Evolutionary conservation across 331 rosid species (phyloP).

Genomic region (Malus hybrid): DNA sequence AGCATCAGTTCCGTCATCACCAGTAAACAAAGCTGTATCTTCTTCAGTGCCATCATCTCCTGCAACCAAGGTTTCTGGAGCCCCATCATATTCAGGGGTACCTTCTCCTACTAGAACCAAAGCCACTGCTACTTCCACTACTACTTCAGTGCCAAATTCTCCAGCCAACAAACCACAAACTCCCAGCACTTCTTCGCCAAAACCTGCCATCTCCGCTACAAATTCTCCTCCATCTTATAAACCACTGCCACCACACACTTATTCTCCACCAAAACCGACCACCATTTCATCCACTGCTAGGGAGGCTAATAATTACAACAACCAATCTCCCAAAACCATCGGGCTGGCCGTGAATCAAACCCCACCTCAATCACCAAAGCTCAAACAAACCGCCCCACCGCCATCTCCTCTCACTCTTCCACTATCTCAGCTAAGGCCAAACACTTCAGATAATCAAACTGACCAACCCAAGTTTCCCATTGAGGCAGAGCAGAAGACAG

Average conservation of each 20-base stretch:
- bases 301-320: not conserved
- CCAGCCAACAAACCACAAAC: not conserved
- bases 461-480: constrained; percentile 32
- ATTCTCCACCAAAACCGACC: constrained; percentile 12
- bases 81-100: not conserved
- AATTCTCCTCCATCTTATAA: not conserved
- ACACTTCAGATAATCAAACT: constrained; percentile 1
- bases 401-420: constrained; percentile 71
- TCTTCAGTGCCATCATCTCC: constrained; percentile 35
- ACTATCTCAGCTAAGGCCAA: constrained; percentile 34
- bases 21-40: not conserved
- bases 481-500: constrained; percentile 60
- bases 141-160: not conserved
- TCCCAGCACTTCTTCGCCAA: constrained; percentile 1
- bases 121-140: not conserved
- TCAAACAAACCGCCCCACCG: constrained; percentile 23
- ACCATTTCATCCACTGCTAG: not conserved
- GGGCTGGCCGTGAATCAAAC: constrained; percentile 16
- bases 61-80: not conserved
- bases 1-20: constrained; percentile 2
- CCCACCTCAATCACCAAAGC: constrained; percentile 36
- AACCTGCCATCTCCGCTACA: not conserved
- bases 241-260: not conserved
- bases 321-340: constrained; percentile 18
- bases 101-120: not conserved